Conservation (phyloP, 176 grass and related monocot species). For the Metroxylon sagu region DNA sequence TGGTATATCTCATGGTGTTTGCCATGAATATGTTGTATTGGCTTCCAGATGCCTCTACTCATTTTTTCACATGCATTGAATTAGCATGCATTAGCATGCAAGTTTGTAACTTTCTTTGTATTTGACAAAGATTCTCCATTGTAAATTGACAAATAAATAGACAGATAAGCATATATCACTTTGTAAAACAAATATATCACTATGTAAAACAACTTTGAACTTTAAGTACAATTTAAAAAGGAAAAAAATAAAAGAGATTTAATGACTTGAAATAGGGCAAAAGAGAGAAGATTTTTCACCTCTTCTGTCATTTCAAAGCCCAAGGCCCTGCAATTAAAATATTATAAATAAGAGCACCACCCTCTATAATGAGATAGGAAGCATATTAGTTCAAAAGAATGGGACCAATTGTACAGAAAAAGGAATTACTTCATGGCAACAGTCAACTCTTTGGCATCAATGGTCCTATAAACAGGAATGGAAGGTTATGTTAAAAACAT, state of each 20-base stretch:
- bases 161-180: no score
- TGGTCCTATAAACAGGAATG: conserved; percentile 29
- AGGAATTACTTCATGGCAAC: conserved; percentile 66
- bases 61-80: no score
- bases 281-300: conserved; percentile 28
- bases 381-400: not conserved
- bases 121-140: no score
- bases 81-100: no score
- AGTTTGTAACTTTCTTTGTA: no score
- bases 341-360: conserved; percentile 10
- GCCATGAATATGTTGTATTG: no score
- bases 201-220: no score
- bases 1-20: no score
- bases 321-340: conserved; percentile 43
- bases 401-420: not conserved
- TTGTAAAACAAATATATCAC: no score
- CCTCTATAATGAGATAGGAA: conserved; percentile 1
- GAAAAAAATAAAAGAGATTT: not conserved
- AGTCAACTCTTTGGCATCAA: conserved; percentile 62
- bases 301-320: conserved; percentile 79
- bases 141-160: no score
- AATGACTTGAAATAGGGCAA: not conserved
- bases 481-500: not conserved
- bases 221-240: no score
- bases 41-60: no score